Evolutionary conservation across 768 basidiomycete species (phyloP), one percentile per base, ranked within the genome.

Genomic region (Daedaleopsis sinensis): DNA sequence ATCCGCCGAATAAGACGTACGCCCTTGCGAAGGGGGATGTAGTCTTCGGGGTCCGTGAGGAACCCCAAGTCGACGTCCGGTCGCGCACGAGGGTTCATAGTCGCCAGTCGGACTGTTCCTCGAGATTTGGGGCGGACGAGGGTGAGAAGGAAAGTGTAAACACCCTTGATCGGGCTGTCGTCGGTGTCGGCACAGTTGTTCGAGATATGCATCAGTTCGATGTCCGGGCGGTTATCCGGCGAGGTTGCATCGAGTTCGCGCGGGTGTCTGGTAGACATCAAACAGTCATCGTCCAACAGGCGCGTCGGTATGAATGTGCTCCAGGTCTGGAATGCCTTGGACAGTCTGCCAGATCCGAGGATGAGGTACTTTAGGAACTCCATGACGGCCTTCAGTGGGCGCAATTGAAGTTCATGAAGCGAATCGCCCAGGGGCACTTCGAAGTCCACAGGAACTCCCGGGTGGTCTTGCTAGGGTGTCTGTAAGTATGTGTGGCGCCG

Each of bases 11-110:
- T 55, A 15, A 68, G 54, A 11, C 59, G 64, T 10, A 69, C 8
- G 18, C 55, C 61, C 19, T 55, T 58, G 54, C 73, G 67, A 15
- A 78, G 52, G 0, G 67, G 63, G 0, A 21, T 56, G 19, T 62
- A 66, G 64, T 78, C 77, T 7, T 32, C 27, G 7, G 27, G 39
- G 21, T 70, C 36, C 1, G 65, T 61, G 27, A 77, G 65, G 37
- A 58, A 72, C 0, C 65, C 67, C 6, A 73, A 68, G 42, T 78
- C 73, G 57, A 66, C 65, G 0, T 55, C 46, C 0, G 75, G 76
- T 8, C 53, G 56, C 9, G 53, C 68, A 9, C 53, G 65, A 1
- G 79, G 68, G 50, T 76, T 66, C 16, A 55, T 50, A 1, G 77
- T 78, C 32, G 61, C 48, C 5, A 72, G 63, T 42, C 13, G 2